These are phyloP conservation scores for Fusarium pseudograminearum DNA, from an alignment of 2,329 filamentous ascomycete species.

Conservation along the genomic window DNA sequence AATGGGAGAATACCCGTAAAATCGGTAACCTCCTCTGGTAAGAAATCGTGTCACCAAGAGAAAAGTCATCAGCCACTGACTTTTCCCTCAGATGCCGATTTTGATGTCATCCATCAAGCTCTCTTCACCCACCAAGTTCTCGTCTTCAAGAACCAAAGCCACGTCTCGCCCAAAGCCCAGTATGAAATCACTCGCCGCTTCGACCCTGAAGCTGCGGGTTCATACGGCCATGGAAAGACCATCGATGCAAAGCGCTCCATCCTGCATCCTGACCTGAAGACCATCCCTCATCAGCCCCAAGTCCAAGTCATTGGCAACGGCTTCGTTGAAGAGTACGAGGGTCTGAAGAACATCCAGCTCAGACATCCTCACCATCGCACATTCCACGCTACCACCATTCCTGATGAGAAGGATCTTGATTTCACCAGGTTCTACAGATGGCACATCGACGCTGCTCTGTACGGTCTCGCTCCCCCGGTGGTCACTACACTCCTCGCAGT, in stretches of 20 bases:
- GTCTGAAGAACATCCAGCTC: slow-evolving; percentile 74
- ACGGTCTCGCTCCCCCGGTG: slow-evolving; percentile 78
- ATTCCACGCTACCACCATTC: slow-evolving; percentile 76
- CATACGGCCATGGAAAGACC: slow-evolving; percentile 82
- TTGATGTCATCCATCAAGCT: slow-evolving; percentile 71
- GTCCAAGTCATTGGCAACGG: slow-evolving; percentile 83
- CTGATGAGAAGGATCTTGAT: slow-evolving; percentile 62
- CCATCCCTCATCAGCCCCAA: slow-evolving; percentile 82
- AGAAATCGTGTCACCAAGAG: slow-evolving; percentile 44
- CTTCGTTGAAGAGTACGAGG: slow-evolving; percentile 75
- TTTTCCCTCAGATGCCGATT: slow-evolving; percentile 67
- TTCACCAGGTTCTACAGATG: slow-evolving; percentile 76
- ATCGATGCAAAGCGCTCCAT: slow-evolving; percentile 73
- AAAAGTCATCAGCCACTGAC: slow-evolving; percentile 34
- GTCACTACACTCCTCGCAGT: slow-evolving; percentile 81
- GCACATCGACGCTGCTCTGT: slow-evolving; percentile 84
- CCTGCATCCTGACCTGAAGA: slow-evolving; percentile 83
- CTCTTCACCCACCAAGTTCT: slow-evolving; percentile 77
- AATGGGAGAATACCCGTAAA: slow-evolving; percentile 67
- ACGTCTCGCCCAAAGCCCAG: slow-evolving; percentile 75
- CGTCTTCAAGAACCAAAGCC: slow-evolving; percentile 75
- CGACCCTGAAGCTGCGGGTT: slow-evolving; percentile 71
- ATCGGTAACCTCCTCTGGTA: slow-evolving; percentile 71
- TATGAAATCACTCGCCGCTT: slow-evolving; percentile 80
- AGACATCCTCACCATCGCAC: slow-evolving; percentile 82